Base-by-base conservation (phyloP, 139 green algal genomes). In the Chlamydomonas incerta region DNA sequence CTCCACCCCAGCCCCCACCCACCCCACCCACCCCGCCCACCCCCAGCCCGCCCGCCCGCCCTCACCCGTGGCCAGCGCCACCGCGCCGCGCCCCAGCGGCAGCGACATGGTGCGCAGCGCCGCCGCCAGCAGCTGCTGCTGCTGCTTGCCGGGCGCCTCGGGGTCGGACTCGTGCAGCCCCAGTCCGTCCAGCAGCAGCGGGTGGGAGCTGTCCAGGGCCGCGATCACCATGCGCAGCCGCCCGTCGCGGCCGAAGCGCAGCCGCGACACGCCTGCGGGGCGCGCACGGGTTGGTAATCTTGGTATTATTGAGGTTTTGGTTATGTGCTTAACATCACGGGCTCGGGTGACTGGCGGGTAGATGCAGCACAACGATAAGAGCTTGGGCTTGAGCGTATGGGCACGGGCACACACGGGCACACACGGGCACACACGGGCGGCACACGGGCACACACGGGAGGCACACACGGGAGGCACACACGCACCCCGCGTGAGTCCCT, bases 101-200 rank as follows among this genome's bases (percentile, higher is more conserved):
- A 98, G 87, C 2, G 94, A 93, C 90, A 96, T 93, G 17, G 95
- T 98, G 69, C 96, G 93, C 37, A 93, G 60, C n/a, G 93, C 94
- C 29, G 95, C 86, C 35, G 90, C 84, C 77, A 94, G 91, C 33
- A 99, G 90, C 83, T 90, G 88, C 63, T 88, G 74, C 82, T 93
- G 89, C 67, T 87, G 86, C 88, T 90, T 91, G n/a, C 34, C 66
- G 34, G 81, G 74, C 18, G 71, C 69, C 10, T 89, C 86, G n/a
- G 86, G 74, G 57, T 89, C 86, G 24, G 13, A 47, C n/a, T 89
- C 86, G 33, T 63, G 34, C 58, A 72, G 35, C 31, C 58, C 77
- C 46, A 77, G 37, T 18, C 67, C 55, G 70, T 77, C 67, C 29
- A 62, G 67, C 34, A 81, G 66, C 66, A 73, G 72, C 28, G 82